Percentiles rank a stretch among this genome's conserved stretches.
Evolutionary conservation across 1,284 basidiomycete genomes (phyloP).

Genomic region (Malassezia sp.): DNA sequence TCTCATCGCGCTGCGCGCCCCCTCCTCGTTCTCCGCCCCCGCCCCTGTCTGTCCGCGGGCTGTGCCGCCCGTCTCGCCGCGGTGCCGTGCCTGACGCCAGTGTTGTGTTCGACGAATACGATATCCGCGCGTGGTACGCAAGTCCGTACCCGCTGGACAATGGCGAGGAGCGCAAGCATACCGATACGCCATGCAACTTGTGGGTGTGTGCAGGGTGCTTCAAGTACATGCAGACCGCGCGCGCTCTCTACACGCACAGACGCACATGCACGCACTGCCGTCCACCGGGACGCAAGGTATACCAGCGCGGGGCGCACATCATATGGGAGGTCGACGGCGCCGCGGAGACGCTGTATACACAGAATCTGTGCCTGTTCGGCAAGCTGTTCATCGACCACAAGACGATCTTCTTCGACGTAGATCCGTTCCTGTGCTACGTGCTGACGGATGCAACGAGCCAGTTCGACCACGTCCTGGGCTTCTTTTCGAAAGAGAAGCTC

Average conservation of each 20-base stretch:
- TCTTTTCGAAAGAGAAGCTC: conserved; percentile 93
- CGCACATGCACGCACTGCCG: conserved; percentile 60
- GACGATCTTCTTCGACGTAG: conserved; percentile 80
- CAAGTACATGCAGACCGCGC: conserved; percentile 65
- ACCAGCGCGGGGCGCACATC: conserved; percentile 73
- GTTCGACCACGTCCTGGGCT: conserved; percentile 74
- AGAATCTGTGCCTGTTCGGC: conserved; percentile 86
- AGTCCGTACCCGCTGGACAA: conserved; percentile 44
- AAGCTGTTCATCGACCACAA: conserved; percentile 99
- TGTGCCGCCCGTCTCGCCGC: too few species aligned
- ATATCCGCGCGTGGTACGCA: conserved; percentile 46
- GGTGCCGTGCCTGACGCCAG: conserved; percentile 18
- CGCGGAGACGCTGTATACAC: conserved; percentile 73
- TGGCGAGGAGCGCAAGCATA: conserved; percentile 9
- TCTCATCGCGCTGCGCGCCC: too few species aligned
- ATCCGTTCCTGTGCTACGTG: conserved; percentile 70
- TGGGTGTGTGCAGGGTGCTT: conserved; percentile 82
- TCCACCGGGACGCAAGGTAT: conserved; percentile 82
- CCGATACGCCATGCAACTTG: conserved; percentile 24
- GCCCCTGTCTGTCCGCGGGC: too few species aligned
- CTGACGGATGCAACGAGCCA: conserved; percentile 67
- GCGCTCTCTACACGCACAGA: conserved; percentile 44
- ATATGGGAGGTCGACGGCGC: conserved; percentile 95
- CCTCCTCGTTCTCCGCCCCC: too few species aligned
- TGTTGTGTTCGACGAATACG: conserved; percentile 40